Evolutionary conservation across 2,329 filamentous ascomycete genomes (phyloP).

Genomic region (Zymoseptoria brevis): DNA sequence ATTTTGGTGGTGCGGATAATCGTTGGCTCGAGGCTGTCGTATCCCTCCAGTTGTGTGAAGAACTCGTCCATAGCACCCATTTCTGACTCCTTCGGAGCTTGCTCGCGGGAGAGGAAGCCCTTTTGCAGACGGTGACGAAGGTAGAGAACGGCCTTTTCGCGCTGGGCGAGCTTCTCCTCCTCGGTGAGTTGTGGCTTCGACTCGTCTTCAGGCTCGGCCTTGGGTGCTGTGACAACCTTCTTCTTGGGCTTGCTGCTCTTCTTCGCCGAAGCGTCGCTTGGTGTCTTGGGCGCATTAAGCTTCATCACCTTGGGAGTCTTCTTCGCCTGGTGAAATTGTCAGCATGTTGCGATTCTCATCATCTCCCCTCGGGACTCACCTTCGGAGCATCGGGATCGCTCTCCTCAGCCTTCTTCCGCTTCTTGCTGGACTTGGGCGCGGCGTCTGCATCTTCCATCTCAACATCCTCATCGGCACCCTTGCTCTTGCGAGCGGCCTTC

Average conservation of each 20-base stretch:
- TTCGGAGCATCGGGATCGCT: conserved; percentile 64
- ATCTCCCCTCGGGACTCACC: conserved; percentile 26
- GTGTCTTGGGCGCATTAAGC: conserved; percentile 38
- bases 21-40: conserved; percentile 72
- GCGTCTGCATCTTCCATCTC: conserved; percentile 59
- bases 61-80: conserved; percentile 73
- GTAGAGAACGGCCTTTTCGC: conserved; percentile 69
- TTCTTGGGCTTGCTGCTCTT: conserved; percentile 53
- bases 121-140: conserved; percentile 92
- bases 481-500: conserved; percentile 28
- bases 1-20: conserved; percentile 93
- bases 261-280: conserved; percentile 28
- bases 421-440: conserved; percentile 55
- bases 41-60: conserved; percentile 71
- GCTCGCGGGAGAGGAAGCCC: conserved; percentile 77
- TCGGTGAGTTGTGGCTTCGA: conserved; percentile 47
- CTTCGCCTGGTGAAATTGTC: conserved; percentile 34
- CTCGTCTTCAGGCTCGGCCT: conserved; percentile 51
- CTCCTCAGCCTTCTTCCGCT: conserved; percentile 68
- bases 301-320: conserved; percentile 45
- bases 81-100: conserved; percentile 76
- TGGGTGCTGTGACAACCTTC: conserved; percentile 43
- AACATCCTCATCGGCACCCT: conserved; percentile 29
- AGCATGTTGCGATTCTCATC: conserved; percentile 12
- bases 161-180: conserved; percentile 48